Evolutionary conservation across 495 filamentous ascomycete species (phyloP).

Genomic region (Neurospora sublineolata): DNA sequence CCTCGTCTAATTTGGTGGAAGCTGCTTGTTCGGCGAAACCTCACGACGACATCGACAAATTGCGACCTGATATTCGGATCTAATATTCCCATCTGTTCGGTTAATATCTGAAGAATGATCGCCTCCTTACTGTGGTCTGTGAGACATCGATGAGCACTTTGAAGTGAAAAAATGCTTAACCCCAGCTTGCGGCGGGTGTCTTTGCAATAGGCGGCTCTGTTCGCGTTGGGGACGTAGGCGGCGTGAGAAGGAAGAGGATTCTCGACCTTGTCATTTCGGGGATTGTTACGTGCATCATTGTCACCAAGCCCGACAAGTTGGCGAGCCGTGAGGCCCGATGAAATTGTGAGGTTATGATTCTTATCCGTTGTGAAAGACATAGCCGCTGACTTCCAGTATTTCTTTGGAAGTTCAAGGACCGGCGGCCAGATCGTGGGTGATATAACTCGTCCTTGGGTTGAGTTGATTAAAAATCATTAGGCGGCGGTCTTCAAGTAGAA

Average conservation of each 20-base stretch:
- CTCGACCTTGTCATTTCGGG: neutral
- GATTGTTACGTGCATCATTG: neutral
- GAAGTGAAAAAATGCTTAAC: neutral
- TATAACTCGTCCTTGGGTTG: too few relatives aligned
- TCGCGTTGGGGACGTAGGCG: neutral
- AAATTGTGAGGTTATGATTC: neutral
- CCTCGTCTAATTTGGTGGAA: too few relatives aligned
- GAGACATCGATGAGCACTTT: neutral
- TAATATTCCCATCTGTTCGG: too few relatives aligned
- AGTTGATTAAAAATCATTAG: too few relatives aligned
- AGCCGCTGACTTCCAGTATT: neutral
- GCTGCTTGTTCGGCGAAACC: too few relatives aligned
- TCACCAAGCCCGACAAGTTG: neutral
- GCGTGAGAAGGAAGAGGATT: neutral
- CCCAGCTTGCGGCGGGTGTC: neutral
- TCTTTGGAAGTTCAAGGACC: too few relatives aligned
- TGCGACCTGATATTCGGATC: too few relatives aligned
- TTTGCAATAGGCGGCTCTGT: neutral
- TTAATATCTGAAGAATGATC: neutral
- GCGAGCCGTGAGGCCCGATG: neutral
- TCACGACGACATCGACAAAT: too few relatives aligned
- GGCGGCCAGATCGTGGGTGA: too few relatives aligned
- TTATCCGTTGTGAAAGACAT: neutral
- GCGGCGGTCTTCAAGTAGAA: too few relatives aligned
- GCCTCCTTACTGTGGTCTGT: neutral